These are phyloP conservation scores for Trichoderma atrobrunneum DNA, from an alignment of 2,329 filamentous ascomycete species.

Conservation along the genomic window DNA sequence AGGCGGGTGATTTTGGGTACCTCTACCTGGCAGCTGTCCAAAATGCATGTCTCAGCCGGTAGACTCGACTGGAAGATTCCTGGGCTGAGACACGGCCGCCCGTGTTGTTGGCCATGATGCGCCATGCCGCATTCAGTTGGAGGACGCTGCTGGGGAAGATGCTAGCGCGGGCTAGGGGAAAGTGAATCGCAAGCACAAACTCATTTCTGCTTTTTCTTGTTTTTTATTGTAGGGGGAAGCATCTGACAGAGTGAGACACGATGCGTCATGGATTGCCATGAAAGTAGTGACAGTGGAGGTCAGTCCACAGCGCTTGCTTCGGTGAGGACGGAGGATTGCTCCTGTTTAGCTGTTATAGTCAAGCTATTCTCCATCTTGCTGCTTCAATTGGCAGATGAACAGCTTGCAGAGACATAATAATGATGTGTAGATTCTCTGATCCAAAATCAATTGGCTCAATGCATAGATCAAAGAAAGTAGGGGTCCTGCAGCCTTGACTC, in stretches of 20 bases:
- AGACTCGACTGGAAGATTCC: neutral
- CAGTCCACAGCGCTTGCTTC: neutral
- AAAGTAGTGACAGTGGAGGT: neutral
- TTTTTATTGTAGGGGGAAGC: neutral
- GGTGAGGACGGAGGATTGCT: neutral
- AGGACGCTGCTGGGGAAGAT: conserved; percentile 3
- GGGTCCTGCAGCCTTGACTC: neutral
- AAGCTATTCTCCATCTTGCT: neutral
- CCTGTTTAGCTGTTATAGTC: neutral
- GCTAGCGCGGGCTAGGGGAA: conserved; percentile 15
- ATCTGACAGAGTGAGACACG: neutral
- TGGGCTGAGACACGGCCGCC: conserved; percentile 1
- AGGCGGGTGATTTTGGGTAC: neutral
- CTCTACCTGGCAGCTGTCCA: neutral
- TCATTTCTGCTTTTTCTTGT: neutral
- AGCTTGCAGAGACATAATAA: neutral
- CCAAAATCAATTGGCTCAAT: neutral
- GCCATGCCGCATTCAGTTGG: conserved; percentile 14
- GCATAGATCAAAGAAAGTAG: neutral
- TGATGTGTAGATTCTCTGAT: neutral
- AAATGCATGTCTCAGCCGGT: conserved; percentile 7
- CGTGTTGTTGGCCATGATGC: neutral
- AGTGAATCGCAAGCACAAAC: conserved; percentile 7
- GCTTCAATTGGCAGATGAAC: neutral
- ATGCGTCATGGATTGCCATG: neutral